phyloP scores from a whole-genome alignment of 257 asterid species.

The Echites panduratus region DNA sequence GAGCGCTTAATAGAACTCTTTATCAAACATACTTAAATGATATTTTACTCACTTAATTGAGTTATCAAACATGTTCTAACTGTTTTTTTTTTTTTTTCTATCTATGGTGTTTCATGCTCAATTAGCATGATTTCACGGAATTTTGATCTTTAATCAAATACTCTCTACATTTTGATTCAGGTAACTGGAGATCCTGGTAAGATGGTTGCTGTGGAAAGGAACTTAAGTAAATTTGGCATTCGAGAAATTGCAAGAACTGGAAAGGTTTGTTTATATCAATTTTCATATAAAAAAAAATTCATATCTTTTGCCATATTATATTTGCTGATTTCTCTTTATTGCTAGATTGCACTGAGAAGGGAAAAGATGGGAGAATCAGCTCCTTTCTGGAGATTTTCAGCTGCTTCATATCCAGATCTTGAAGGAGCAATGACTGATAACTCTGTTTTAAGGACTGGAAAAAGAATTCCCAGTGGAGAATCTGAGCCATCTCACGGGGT shows the following conservation, averaged over 20 bases:
- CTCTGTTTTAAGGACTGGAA: constrained; percentile 36
- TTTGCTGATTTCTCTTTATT: constrained; percentile 8
- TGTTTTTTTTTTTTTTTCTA: background rate
- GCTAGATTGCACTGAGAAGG: constrained; percentile 91
- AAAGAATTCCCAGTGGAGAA: constrained; percentile 29
- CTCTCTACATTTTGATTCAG: constrained; percentile 25
- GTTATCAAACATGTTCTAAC: background rate
- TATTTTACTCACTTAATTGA: background rate
- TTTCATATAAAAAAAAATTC: no score
- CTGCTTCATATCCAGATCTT: constrained; percentile 98
- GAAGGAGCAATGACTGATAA: constrained; percentile 46
- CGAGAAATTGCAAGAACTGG: constrained; percentile 96
- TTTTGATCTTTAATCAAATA: background rate
- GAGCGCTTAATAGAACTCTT: background rate
- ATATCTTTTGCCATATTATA: background rate
- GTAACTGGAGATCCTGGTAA: constrained; percentile 99
- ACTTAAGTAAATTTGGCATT: constrained; percentile 85
- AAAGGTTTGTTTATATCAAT: constrained; percentile 54
- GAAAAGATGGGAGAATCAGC: constrained; percentile 98
- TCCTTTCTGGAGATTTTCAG: constrained; percentile 98
- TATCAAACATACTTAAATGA: background rate
- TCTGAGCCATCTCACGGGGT: constrained; percentile 65
- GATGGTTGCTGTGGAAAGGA: constrained; percentile 85
- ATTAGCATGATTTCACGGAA: background rate
- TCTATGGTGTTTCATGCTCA: background rate